Conservation (phyloP, 176 grass and related monocot genomes). For the Avena eriantha region DNA sequence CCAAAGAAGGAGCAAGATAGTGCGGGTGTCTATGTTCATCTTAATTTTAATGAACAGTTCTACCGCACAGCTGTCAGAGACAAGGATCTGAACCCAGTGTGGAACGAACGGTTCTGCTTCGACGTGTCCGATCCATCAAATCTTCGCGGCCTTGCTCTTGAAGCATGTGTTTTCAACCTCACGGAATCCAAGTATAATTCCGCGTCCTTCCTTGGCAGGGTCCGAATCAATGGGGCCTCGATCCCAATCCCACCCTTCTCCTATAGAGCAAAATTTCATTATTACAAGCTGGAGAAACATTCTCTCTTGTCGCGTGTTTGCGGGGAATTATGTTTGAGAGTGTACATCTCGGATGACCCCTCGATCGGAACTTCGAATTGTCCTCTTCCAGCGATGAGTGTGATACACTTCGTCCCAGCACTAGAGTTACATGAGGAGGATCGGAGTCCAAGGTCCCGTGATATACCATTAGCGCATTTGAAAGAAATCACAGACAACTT, state of each 20-base stretch:
- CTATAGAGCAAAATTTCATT: no score
- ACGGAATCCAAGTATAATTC: neutral
- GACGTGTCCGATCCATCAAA: neutral
- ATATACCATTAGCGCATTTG: neutral
- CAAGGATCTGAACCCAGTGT: neutral
- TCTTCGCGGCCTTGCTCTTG: neutral
- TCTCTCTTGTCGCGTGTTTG: no score
- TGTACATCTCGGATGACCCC: neutral
- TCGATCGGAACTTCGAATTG: neutral
- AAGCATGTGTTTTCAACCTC: neutral
- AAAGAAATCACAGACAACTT: neutral
- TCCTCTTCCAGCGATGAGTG: neutral
- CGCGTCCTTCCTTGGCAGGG: neutral
- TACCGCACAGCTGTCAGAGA: neutral
- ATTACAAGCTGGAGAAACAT: no score
- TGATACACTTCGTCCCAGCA: no score
- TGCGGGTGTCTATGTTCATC: constrained; percentile 67
- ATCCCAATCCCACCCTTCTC: no score
- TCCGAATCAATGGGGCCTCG: neutral
- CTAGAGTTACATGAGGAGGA: no score
- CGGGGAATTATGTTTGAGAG: neutral
- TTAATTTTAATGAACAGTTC: constrained; percentile 56
- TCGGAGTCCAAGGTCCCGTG: no score
- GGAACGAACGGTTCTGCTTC: neutral
- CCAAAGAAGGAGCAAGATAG: constrained; percentile 80